Percentiles rank a stretch among this genome's conserved stretches.
phyloP scores from a whole-genome alignment of 1,284 basidiomycete species.

The Blastosporella zonata region DNA sequence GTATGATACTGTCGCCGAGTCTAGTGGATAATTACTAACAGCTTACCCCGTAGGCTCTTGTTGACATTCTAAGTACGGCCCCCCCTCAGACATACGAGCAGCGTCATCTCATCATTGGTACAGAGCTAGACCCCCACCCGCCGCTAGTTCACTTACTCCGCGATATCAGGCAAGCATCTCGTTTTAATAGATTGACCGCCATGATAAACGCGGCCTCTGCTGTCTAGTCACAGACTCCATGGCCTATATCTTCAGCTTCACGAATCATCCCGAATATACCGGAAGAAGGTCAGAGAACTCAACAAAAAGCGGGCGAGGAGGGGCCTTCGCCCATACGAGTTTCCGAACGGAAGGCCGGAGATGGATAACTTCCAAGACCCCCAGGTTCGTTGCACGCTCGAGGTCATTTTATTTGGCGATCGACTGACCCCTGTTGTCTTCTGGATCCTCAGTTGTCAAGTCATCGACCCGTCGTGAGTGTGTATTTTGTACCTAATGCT shows the following conservation, averaged over 20 bases:
- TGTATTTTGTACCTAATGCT: background rate
- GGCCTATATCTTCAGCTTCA: conserved; percentile 17
- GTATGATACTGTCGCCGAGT: conserved; percentile 7
- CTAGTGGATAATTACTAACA: background rate
- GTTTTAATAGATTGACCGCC: background rate
- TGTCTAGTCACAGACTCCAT: conserved; percentile 20
- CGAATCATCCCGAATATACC: conserved; percentile 7
- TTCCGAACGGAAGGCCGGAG: conserved; percentile 5
- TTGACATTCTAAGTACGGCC: conserved; percentile 16
- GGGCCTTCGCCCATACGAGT: conserved; percentile 1
- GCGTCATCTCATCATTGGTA: background rate
- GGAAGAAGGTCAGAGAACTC: conserved; percentile 6
- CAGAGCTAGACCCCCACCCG: conserved; percentile 18
- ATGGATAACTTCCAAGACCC: conserved; percentile 24
- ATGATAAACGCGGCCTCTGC: background rate
- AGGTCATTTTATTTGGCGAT: background rate
- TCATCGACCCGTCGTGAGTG: conserved; percentile 15
- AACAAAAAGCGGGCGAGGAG: conserved; percentile 12
- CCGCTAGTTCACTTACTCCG: conserved; percentile 14
- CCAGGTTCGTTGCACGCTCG: conserved; percentile 10
- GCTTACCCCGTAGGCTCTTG: conserved; percentile 3
- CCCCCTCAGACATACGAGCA: background rate
- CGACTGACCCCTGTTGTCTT: background rate
- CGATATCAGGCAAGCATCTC: conserved; percentile 10
- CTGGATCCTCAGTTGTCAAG: conserved; percentile 18